These are phyloP conservation scores for Metschnikowia kofuensis DNA, from an alignment of 805 yeast genomes.

Conservation along the genomic window DNA sequence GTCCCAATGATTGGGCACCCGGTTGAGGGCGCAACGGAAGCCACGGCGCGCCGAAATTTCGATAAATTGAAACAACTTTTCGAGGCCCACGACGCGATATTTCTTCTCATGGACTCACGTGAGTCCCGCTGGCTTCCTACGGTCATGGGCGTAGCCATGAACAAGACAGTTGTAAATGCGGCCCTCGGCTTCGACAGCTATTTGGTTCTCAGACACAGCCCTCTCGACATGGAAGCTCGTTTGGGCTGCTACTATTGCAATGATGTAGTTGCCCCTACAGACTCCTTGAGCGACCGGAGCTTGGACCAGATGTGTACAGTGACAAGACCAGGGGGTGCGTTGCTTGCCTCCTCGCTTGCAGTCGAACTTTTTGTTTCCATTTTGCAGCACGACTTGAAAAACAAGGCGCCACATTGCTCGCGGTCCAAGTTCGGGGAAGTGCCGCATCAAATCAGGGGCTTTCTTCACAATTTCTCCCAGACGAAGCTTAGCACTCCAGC, in stretches of 20 bases:
- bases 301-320: slow-evolving; percentile 99
- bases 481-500: slow-evolving; percentile 67
- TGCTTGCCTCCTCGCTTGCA: slow-evolving; percentile 80
- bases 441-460: slow-evolving; percentile 93
- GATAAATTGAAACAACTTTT: slow-evolving; percentile 52
- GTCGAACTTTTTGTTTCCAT: slow-evolving; percentile 78
- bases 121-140: slow-evolving; percentile 99
- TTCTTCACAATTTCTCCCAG: slow-evolving; percentile 61
- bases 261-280: slow-evolving; percentile 92
- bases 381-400: slow-evolving; percentile 60
- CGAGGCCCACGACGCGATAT: slow-evolving; percentile 69
- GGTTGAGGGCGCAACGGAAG: slow-evolving; percentile 47
- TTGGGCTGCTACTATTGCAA: slow-evolving; percentile 95
- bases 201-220: slow-evolving; percentile 83
- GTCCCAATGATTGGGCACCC: slow-evolving; percentile 98
- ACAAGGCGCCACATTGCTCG: slow-evolving; percentile 39
- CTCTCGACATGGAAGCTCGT: slow-evolving; percentile 27
- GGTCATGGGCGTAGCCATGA: slow-evolving; percentile 61
- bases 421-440: slow-evolving; percentile 55
- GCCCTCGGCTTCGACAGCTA: slow-evolving; percentile 95
- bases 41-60: slow-evolving; percentile 47
- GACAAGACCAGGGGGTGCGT: slow-evolving; percentile 93
- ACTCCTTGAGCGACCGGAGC: slow-evolving; percentile 82
- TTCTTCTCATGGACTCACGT: slow-evolving; percentile 86
- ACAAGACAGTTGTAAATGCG: slow-evolving; percentile 81